These are phyloP conservation scores for Pterocarpus santalinus DNA, from an alignment of 306 rosid species.

Conservation along the genomic window DNA sequence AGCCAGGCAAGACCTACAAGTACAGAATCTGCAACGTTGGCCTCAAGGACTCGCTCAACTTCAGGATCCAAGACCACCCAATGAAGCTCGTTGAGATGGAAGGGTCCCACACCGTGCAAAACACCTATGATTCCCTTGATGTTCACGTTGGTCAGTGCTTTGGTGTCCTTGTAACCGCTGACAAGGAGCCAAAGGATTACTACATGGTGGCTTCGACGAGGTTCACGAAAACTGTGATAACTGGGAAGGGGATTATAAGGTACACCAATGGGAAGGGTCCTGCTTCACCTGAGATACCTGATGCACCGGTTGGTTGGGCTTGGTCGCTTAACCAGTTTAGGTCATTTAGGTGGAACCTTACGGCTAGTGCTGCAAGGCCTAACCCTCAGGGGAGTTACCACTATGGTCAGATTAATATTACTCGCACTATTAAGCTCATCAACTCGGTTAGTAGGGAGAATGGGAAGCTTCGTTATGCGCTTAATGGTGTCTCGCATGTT, in stretches of 20 bases:
- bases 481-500: slow-evolving; percentile 75
- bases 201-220: slow-evolving; percentile 79
- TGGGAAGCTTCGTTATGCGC: slow-evolving; percentile 76
- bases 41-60: slow-evolving; percentile 69
- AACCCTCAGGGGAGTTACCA: slow-evolving; percentile 93
- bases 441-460: slow-evolving; percentile 55
- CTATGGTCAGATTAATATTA: slow-evolving; percentile 77
- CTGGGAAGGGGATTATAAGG: slow-evolving; percentile 63
- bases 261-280: slow-evolving; percentile 66
- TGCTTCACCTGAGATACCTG: slow-evolving; percentile 60
- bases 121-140: slow-evolving; percentile 73
- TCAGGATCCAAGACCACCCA: slow-evolving; percentile 76
- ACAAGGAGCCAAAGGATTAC: slow-evolving; percentile 74
- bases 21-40: slow-evolving; percentile 84
- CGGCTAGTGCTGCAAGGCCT: slow-evolving; percentile 94
- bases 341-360: slow-evolving; percentile 85
- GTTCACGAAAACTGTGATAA: slow-evolving; percentile 58
- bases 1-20: slow-evolving; percentile 79
- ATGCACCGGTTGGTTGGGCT: slow-evolving; percentile 83
- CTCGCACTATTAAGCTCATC: slow-evolving; percentile 70
- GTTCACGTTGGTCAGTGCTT: slow-evolving; percentile 81
- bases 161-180: slow-evolving; percentile 70
- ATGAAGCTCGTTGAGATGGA: slow-evolving; percentile 83
- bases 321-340: slow-evolving; percentile 93
- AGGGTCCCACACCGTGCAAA: slow-evolving; percentile 87